Conservation (phyloP, 1,284 basidiomycete genomes). For the Pseudozyma pruni region DNA sequence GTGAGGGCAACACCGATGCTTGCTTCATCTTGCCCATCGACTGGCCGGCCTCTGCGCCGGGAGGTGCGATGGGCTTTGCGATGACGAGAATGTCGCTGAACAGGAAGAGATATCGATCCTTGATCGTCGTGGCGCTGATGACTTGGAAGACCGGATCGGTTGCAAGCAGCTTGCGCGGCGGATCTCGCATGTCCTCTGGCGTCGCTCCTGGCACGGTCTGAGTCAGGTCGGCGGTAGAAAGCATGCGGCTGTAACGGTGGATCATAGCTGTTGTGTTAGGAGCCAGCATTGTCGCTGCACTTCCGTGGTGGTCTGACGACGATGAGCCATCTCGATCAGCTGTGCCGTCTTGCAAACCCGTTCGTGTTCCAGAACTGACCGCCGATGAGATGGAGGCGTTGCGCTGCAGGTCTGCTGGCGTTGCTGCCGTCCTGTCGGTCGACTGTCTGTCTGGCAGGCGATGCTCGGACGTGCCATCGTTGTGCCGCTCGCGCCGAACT, state of each 20-base stretch:
- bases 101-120: constrained; percentile 93
- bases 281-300: constrained; percentile 23
- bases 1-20: constrained; percentile 27
- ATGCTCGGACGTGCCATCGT: constrained; percentile 31
- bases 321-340: constrained; percentile 26
- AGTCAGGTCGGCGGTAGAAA: constrained; percentile 22
- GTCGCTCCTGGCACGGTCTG: constrained; percentile 26
- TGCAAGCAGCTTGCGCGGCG: constrained; percentile 83
- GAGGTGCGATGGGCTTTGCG: constrained; percentile 72
- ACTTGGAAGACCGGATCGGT: constrained; percentile 91
- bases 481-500: constrained; percentile 3
- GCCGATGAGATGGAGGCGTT: constrained; percentile 36
- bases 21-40: constrained; percentile 69
- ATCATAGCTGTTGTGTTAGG: constrained; percentile 54
- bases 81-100: constrained; percentile 94
- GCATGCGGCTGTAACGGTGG: constrained; percentile 56
- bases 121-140: constrained; percentile 90
- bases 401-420: constrained; percentile 21
- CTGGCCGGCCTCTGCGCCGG: constrained; percentile 74
- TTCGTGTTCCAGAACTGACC: constrained; percentile 30
- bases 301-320: constrained; percentile 7
- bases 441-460: constrained; percentile 20
- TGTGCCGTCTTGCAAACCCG: constrained; percentile 39
- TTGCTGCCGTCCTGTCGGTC: constrained; percentile 1
- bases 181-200: constrained; percentile 72